These are phyloP conservation scores for Meredithiella fracta DNA, from an alignment of 2,329 filamentous ascomycete genomes.

Conservation along the genomic window DNA sequence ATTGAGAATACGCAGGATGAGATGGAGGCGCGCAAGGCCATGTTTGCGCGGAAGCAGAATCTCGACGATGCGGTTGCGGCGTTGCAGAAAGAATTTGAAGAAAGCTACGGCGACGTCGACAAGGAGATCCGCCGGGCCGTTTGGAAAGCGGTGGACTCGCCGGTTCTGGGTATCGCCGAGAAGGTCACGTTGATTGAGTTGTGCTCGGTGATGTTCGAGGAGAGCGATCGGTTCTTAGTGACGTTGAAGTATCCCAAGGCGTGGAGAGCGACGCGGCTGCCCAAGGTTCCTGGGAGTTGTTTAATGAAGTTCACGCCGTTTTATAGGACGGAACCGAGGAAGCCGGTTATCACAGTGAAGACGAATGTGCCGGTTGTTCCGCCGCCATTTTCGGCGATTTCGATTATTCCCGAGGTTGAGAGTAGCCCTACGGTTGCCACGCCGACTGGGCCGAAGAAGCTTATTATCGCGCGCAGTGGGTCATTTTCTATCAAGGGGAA, in stretches of 20 bases:
- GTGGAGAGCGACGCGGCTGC: constrained; percentile 25
- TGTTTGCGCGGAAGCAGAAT: constrained; percentile 50
- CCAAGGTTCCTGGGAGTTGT: constrained; percentile 24
- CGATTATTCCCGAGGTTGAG: background rate
- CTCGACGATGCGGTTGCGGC: constrained; percentile 36
- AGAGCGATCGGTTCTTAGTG: constrained; percentile 26
- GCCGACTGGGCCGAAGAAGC: constrained; percentile 11
- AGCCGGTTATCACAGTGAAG: constrained; percentile 4
- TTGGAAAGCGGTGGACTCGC: constrained; percentile 28
- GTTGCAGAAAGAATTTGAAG: constrained; percentile 28
- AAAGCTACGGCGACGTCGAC: constrained; percentile 25
- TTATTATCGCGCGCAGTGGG: constrained; percentile 15
- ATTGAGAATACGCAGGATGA: constrained; percentile 26
- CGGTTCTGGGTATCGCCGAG: constrained; percentile 25
- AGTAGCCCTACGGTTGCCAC: background rate
- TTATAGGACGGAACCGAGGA: constrained; percentile 20
- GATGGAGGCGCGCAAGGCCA: constrained; percentile 42
- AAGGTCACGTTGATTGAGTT: constrained; percentile 28
- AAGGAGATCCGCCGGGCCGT: constrained; percentile 27
- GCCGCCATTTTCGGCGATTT: background rate
- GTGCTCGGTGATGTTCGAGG: constrained; percentile 32
- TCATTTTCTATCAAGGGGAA: constrained; percentile 13
- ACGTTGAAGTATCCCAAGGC: constrained; percentile 27
- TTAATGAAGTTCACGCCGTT: constrained; percentile 25
- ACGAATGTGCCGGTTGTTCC: background rate